phyloP scores from a whole-genome alignment of 768 basidiomycete species.

The Pisolithus marmoratus region DNA sequence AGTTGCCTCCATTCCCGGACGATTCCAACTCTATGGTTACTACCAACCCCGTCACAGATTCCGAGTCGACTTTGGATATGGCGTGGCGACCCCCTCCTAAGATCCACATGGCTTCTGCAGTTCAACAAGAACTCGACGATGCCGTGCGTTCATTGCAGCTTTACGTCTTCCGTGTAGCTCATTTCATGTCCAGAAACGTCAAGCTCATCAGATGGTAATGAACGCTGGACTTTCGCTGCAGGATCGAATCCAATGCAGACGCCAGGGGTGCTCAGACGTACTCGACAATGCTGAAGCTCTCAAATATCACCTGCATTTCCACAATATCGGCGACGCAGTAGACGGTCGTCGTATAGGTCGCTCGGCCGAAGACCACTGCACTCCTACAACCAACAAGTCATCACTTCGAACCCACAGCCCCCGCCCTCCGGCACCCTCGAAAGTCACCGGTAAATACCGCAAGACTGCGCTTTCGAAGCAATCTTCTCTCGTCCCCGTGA shows the following conservation, averaged over 20 bases:
- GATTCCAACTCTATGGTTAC: constrained; percentile 24
- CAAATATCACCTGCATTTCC: constrained; percentile 51
- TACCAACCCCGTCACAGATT: constrained; percentile 8
- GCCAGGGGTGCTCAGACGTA: constrained; percentile 40
- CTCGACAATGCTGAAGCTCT: constrained; percentile 39
- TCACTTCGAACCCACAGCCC: neutral
- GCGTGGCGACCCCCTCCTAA: constrained; percentile 29
- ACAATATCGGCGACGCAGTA: constrained; percentile 40
- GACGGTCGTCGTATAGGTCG: neutral
- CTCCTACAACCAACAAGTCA: neutral
- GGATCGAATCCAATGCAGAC: constrained; percentile 36
- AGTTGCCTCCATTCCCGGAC: constrained; percentile 13
- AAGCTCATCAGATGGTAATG: constrained; percentile 23
- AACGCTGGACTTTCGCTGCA: constrained; percentile 22
- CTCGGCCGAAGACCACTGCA: neutral
- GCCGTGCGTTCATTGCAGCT: constrained; percentile 30
- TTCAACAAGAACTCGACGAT: constrained; percentile 30
- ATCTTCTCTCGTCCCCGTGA: neutral
- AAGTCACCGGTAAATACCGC: constrained; percentile 1
- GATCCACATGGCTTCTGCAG: constrained; percentile 31
- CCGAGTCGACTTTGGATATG: constrained; percentile 20
- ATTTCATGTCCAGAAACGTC: constrained; percentile 12
- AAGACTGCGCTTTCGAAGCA: neutral
- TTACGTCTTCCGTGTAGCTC: neutral
- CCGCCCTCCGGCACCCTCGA: constrained; percentile 15